These are phyloP conservation scores for Ustulina deusta DNA, from an alignment of 2,329 filamentous ascomycete genomes.

Conservation along the genomic window DNA sequence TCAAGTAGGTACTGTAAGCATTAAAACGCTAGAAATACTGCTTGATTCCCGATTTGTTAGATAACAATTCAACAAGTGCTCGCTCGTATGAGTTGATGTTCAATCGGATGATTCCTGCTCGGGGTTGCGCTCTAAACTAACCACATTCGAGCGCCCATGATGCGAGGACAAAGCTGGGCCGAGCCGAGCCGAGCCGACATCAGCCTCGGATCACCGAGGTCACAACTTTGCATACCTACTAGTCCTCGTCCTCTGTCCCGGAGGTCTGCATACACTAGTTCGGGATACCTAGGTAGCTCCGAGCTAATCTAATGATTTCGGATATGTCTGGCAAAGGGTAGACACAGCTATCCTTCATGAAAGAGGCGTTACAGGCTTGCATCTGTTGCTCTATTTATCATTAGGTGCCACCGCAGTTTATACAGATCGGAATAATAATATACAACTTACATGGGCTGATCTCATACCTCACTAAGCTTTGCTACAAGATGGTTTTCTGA, in stretches of 20 bases:
- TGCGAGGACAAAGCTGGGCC: neutral
- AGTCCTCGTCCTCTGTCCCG: neutral
- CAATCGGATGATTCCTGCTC: neutral
- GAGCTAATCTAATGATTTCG: neutral
- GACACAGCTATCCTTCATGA: constrained; percentile 2
- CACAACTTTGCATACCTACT: neutral
- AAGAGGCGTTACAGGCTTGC: neutral
- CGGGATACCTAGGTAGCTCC: constrained; percentile 12
- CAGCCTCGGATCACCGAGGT: neutral
- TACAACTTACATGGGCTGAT: too few relatives aligned
- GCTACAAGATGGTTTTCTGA: too few relatives aligned
- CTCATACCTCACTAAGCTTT: too few relatives aligned
- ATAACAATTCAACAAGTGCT: neutral
- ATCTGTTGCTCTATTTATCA: neutral
- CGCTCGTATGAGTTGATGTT: neutral
- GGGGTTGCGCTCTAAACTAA: neutral
- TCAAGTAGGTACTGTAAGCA: neutral
- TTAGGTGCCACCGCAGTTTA: neutral
- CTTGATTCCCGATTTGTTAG: neutral
- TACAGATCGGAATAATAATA: too few relatives aligned
- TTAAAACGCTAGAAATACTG: neutral
- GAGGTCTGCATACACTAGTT: neutral
- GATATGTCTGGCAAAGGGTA: neutral
- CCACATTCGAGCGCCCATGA: neutral
- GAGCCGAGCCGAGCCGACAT: constrained; percentile 20